Base-by-base conservation (phyloP, 1,284 basidiomycete genomes). In the Moesziomyces antarcticus region DNA sequence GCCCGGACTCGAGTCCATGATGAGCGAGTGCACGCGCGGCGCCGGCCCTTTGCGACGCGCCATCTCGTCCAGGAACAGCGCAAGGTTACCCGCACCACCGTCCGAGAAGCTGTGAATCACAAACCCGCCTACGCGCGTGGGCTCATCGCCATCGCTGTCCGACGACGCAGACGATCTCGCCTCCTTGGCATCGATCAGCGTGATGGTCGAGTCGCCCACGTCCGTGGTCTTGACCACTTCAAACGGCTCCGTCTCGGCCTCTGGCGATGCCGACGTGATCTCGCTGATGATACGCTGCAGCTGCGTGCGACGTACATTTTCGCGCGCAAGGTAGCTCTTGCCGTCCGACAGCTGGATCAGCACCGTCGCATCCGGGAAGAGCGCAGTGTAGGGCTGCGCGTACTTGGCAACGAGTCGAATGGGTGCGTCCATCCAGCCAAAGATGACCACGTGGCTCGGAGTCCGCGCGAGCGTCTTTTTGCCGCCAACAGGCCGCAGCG, bases 341-440 rank as follows among this genome's bases (percentile, higher is more conserved):
- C 66, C 75, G 25, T 70, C 68, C 5, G 76, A 78, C 14, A 83
- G 74, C 49, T 79, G 67, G 49, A 83, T 71, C 20, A 82, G 18
- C 44, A 83, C 59, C 0, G 74, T 78, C 3, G 79, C 65, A 11
- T 73, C 27, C 0, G 82, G 82, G 46, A 78, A 80, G 41, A 80
- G 64, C 37, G 70, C 58, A 0, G 62, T 53, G 56, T 82, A 83
- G 10, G 74, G 75, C 24, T 63, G 59, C 1, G 71, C 79, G 51
- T 83, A 83, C 48, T 83, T 83, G 41, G 59, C 44, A 0, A 83
- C 69, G 6, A 82, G 57, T 7, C 71, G 73, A 3, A 82, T 54
- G 10, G 80, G 69, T 0, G 76, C 81, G 51, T 82, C 77, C 81
- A 83, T 80, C 78, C 79, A 83, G 21, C 82, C 82, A 47, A 76